Evolutionary conservation across 169 alveolate genomes (phyloP).

Genomic region (Eimeria zaria): DNA sequence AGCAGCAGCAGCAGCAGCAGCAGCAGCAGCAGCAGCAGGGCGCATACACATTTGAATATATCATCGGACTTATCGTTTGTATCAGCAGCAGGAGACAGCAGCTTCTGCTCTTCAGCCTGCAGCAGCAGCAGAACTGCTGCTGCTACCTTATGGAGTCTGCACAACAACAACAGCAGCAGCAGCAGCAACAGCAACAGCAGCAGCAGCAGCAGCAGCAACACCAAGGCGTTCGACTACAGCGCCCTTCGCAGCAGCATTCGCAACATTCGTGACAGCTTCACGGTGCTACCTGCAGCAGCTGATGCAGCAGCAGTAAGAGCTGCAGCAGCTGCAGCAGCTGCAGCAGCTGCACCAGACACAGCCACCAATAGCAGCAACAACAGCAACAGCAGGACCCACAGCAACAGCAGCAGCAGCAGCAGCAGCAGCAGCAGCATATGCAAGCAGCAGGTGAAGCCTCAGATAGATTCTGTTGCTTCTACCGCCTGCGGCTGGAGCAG

Average conservation of each 20-base stretch:
- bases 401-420: slow-evolving; percentile 43
- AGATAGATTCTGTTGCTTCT: slow-evolving; percentile 45
- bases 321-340: not conserved
- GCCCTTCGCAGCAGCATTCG: slow-evolving; percentile 73
- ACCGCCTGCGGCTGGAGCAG: slow-evolving; percentile 66
- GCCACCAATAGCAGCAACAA: not conserved
- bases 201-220: slow-evolving; percentile 60
- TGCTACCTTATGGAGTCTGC: slow-evolving; percentile 33
- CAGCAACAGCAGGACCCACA: too few relatives aligned
- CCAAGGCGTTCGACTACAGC: slow-evolving; percentile 58
- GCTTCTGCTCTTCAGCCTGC: slow-evolving; percentile 1
- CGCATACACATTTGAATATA: not conserved
- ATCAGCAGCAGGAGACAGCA: slow-evolving; percentile 31
- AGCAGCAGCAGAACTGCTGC: slow-evolving; percentile 66
- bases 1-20: slow-evolving; percentile 46
- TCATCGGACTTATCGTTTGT: not conserved
- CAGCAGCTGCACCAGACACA: not conserved
- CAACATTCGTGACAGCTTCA: slow-evolving; percentile 59
- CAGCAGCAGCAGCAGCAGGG: slow-evolving; percentile 64
- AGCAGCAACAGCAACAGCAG: not conserved
- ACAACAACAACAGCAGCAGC: slow-evolving; percentile 10
- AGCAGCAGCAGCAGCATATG: slow-evolving; percentile 61
- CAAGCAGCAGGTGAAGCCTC: slow-evolving; percentile 60
- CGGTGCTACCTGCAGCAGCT: slow-evolving; percentile 47
- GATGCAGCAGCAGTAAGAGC: slow-evolving; percentile 39